phyloP scores from a whole-genome alignment of 2,329 filamentous ascomycete species.

The Myriosclerotinia curreyana region DNA sequence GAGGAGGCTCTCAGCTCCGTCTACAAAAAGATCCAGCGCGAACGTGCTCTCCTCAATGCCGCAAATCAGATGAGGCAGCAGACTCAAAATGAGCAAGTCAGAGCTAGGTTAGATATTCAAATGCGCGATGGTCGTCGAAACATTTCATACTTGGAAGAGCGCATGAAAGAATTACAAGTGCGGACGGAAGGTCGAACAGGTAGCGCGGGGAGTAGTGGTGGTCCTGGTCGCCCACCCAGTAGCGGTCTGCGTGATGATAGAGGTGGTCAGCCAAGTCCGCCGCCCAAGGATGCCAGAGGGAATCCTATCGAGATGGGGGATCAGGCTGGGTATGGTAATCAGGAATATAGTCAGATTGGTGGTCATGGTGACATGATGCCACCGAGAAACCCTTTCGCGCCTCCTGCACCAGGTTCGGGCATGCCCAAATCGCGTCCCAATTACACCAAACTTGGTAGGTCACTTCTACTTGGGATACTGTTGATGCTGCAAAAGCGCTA shows the following conservation, averaged over 20 bases:
- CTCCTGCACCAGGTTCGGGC: constrained; percentile 63
- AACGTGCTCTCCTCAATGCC: constrained; percentile 91
- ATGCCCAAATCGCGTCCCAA: constrained; percentile 78
- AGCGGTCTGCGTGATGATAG: constrained; percentile 46
- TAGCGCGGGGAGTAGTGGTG: constrained; percentile 60
- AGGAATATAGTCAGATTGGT: constrained; percentile 56
- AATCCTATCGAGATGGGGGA: constrained; percentile 49
- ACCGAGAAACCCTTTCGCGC: constrained; percentile 73
- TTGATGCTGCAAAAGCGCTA: constrained; percentile 21
- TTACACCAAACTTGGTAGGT: constrained; percentile 90
- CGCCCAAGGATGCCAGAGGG: constrained; percentile 66
- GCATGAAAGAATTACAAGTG: constrained; percentile 82
- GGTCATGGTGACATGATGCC: constrained; percentile 74
- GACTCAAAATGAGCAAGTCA: constrained; percentile 88
- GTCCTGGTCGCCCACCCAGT: constrained; percentile 40
- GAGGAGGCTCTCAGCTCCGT: constrained; percentile 72
- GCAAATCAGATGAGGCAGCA: constrained; percentile 94
- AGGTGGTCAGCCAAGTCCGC: constrained; percentile 58
- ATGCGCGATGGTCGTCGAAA: constrained; percentile 92
- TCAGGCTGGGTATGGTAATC: constrained; percentile 61
- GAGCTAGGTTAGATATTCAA: constrained; percentile 86
- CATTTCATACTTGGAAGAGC: constrained; percentile 92
- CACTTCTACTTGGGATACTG: neutral
- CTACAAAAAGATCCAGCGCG: constrained; percentile 94
- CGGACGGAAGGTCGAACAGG: constrained; percentile 69